Evolutionary conservation across 1,139 yeast genomes (phyloP), one percentile per base, ranked within the genome.

Genomic region (Sugiyamaella novakii): DNA sequence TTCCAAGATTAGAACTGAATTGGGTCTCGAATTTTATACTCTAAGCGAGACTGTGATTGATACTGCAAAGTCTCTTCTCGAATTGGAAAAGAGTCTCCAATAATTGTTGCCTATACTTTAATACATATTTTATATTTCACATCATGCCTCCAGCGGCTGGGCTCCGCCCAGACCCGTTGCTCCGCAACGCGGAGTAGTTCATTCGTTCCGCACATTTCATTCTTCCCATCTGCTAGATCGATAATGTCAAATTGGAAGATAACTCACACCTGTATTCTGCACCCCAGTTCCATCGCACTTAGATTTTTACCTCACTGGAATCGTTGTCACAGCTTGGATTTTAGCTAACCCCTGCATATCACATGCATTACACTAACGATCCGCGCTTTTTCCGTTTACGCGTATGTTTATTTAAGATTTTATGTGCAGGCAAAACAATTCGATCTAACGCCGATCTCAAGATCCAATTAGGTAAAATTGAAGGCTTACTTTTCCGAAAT

Each of bases 1-100:
- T 15, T 14, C 31, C 33, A 42, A 42, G 24, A 33, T 31, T 24
- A 42, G 30, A 30, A 17, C 7, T 11, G 46, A 42, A 5, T 30
- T 42, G 15, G 39, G 46, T 11, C 29, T 42, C 17, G 21, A 33
- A 15, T 33, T 31, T 15, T 17, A 25, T 24, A 24, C 46, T 3
- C 17, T 42, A 12, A 33, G 30, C 11, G 17, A 42, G 18, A 42
- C 28, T 3, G 36, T 29, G 6, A 25, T 40, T 25, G 44, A 40
- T 19, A 22, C 36, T 8, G 44, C 42, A 22, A 38, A 27, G n/a
- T 38, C 42, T 4, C 25, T 22, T 8, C 8, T 22, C 5, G 25
- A 22, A 22, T 8, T 22, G 8, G 25, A 22, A 22, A 5, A 22
- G 8, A 6, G 8, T 22, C 25, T 22, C 8, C 5, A 22, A 6